Evolutionary conservation across 129 eudicot genomes (phyloP).

Genomic region (Flaveria linearis): DNA sequence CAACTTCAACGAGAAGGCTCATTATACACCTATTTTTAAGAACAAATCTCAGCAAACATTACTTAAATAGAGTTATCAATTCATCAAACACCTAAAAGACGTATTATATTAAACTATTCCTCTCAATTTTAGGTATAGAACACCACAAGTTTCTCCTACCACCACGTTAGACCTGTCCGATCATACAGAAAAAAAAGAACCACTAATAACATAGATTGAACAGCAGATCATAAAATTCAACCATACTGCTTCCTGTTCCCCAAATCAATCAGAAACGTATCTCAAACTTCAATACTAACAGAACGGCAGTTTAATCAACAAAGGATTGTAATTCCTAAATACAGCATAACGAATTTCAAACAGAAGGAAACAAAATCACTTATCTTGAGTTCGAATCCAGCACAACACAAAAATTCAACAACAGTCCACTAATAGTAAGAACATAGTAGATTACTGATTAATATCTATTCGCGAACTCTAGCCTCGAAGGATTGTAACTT

Average conservation of each 20-base stretch:
- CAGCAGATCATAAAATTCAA: neutral
- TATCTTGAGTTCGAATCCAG: slow-evolving; percentile 11
- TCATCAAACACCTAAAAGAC: slow-evolving; percentile 35
- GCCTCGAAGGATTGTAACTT: too few species aligned
- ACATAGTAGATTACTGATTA: neutral
- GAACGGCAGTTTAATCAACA: neutral
- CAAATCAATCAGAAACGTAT: slow-evolving; percentile 14
- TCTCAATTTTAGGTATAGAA: slow-evolving; percentile 10
- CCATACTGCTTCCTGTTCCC: too few species aligned
- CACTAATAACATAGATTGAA: neutral
- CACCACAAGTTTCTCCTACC: slow-evolving; percentile 25
- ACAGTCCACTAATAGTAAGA: neutral
- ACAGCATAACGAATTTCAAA: neutral
- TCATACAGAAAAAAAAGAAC: neutral
- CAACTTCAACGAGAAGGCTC: slow-evolving; percentile 35
- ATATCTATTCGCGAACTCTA: neutral
- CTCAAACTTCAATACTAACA: neutral
- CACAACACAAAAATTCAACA: slow-evolving; percentile 23
- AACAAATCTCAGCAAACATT: slow-evolving; percentile 21
- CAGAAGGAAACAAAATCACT: slow-evolving; percentile 3
- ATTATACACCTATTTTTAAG: slow-evolving; percentile 15
- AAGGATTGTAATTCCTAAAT: neutral
- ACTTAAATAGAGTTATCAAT: slow-evolving; percentile 26
- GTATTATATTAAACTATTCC: slow-evolving; percentile 25
- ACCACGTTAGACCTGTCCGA: neutral